These are phyloP conservation scores for Adansonia grandidieri DNA, from an alignment of 441 rosid genomes.

Conservation along the genomic window DNA sequence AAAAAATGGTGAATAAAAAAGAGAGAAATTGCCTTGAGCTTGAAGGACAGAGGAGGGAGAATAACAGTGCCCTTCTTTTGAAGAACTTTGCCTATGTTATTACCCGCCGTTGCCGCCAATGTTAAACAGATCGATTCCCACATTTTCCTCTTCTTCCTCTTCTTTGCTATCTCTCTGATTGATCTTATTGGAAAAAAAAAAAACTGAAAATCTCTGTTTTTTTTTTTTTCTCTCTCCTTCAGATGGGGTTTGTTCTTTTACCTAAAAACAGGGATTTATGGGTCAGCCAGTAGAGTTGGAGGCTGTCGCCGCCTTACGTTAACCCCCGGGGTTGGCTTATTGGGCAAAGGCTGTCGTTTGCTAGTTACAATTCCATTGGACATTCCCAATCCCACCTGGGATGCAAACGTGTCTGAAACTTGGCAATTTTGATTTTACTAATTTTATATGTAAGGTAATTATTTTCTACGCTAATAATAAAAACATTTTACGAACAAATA, in stretches of 20 bases:
- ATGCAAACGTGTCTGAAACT: background rate
- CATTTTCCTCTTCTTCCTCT: conserved; percentile 43
- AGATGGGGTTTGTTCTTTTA: background rate
- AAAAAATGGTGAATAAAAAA: background rate
- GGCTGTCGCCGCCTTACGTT: conserved; percentile 9
- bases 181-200: background rate
- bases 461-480: no score
- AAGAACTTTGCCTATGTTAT: conserved; percentile 91
- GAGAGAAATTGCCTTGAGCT: conserved; percentile 63
- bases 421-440: no score
- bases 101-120: conserved; percentile 94
- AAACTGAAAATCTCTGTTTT: background rate
- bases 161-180: background rate
- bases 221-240: background rate
- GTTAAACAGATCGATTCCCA: conserved; percentile 93
- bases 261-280: background rate
- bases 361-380: background rate
- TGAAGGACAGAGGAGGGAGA: conserved; percentile 95
- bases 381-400: conserved; percentile 4
- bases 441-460: no score
- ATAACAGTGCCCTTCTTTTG: conserved; percentile 98
- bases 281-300: background rate
- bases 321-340: background rate
- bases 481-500: no score
- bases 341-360: conserved; percentile 8